Base-by-base conservation (phyloP, 164 flowering plant genomes). In the Macadamia integrifolia region DNA sequence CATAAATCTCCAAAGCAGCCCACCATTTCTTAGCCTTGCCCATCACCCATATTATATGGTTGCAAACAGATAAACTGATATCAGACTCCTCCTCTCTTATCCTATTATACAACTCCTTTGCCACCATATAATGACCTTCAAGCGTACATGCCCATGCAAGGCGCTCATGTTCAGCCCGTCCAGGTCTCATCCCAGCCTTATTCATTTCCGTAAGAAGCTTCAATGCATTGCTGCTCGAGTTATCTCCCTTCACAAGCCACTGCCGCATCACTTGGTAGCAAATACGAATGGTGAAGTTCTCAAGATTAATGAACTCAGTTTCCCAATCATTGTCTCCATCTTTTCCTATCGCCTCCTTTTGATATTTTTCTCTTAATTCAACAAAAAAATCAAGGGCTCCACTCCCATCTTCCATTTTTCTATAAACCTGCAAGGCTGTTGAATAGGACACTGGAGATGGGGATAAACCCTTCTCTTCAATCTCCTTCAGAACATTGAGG, bases 1-100 rank as follows among this genome's bases (percentile, higher is more conserved):
- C 99, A 35, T 90, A 95, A 63, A 95, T 72, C 82, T 91, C 98
- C 75, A 95, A 71, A 28, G 99, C 98, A 9, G 96, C 96, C 98
- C 98, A 92, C 99, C 99, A 92, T 66, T 88, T 95, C 76, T 85
- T 91, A 30, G 98, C 96, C 77, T 85, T 92, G 31, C 99, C 98
- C 93, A 95, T 80, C 70, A 92, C 69, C 98, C 98, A 95, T 63
- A 95, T 95, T 62, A 81, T 74, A 77, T 91, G 99, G 76, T 95
- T 95, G 74, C 98, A 92, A 17, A 88, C 90, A 1, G 97, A 92
- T 72, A 95, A 72, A 78, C 98, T 92, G 50, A 92, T 88, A 6
- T 86, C 88, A 8, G 73, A 59, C 35, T 79, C 78, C 58, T 70
- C 75, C 71, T 87, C 92, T 73, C 97, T 81, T 67, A 91, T 87